Conservation (phyloP, 1,284 basidiomycete species). For the Porogramme epimiltina region DNA sequence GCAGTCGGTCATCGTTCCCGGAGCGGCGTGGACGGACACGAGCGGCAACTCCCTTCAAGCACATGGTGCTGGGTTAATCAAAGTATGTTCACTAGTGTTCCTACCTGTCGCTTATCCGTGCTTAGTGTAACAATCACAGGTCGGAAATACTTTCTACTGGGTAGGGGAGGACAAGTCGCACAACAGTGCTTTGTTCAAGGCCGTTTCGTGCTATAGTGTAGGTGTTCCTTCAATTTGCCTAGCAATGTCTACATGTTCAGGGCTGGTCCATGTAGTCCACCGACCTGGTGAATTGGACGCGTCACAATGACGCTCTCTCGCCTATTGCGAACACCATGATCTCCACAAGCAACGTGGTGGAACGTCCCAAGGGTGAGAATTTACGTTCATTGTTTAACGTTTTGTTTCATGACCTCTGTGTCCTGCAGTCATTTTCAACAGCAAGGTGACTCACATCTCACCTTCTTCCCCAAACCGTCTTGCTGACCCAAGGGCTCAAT, state of each 20-base stretch:
- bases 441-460: slow-evolving; percentile 42
- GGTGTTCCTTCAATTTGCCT: slow-evolving; percentile 9
- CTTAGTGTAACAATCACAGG: slow-evolving; percentile 32
- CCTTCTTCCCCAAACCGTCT: neutral
- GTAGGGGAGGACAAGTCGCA: slow-evolving; percentile 64
- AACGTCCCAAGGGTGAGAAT: slow-evolving; percentile 58
- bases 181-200: slow-evolving; percentile 57
- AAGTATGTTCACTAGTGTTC: slow-evolving; percentile 35
- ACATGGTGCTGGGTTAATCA: slow-evolving; percentile 62
- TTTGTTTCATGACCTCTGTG: neutral
- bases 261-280: slow-evolving; percentile 50
- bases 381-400: slow-evolving; percentile 39
- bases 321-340: slow-evolving; percentile 57
- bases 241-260: too few relatives aligned
- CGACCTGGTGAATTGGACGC: slow-evolving; percentile 56
- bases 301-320: slow-evolving; percentile 58
- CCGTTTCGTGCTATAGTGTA: slow-evolving; percentile 62
- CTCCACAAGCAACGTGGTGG: slow-evolving; percentile 60
- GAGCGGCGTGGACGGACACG: slow-evolving; percentile 66
- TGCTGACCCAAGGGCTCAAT: neutral
- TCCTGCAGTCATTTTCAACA: slow-evolving; percentile 52
- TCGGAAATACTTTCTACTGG: slow-evolving; percentile 63
- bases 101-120: neutral
- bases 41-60: slow-evolving; percentile 65
- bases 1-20: slow-evolving; percentile 54